Evolutionary conservation across 305 asterid genomes (phyloP), one percentile per base, ranked within the genome.

Genomic region (Fraxinus sp.): DNA sequence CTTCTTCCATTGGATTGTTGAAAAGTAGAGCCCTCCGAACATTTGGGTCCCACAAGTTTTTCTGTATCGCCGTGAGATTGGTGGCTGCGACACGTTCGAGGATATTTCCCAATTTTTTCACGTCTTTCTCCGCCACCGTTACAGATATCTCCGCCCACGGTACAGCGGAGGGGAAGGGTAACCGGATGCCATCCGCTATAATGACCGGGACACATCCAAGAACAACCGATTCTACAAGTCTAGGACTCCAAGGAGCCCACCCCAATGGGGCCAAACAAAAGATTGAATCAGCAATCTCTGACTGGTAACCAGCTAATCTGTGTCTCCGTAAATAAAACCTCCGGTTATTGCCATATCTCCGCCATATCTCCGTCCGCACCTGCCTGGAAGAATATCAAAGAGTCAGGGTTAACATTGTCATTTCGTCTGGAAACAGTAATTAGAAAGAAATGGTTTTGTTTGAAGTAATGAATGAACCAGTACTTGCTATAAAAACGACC

Each of bases 171-270:
- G 91, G 75, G 46, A 84, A 91, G 1, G 92, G 92, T 0, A 91
- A 76, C 22, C 86, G 85, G 52, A 92, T 94, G 78, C 91, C 97
- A 18, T 92, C 98, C 36, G 96, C 97, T 77, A 94, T 94, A 81
- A 94, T 94, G 24, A 92, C 95, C 0, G 97, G 98, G 73, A 94
- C 89, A 85, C 98, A 94, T 2, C 98, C 98, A 78, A 94, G 90
- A 4, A 94, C 88, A 13, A 94, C 98, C 0, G 97, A 95, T 80
- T 94, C 98, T 62, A 94, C 97, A 3, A 94, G 86, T 73, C 98
- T 87, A 9, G 97, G 98, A 77, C 98, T 94, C 98, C 98, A 94
- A 4, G 98, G 98, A 16, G 98, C 97, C 97, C 98, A 94, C 16
- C 98, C 98, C 5, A 94, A 90, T 5, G 98, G 98, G 82, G 97